Evolutionary conservation across 2,329 filamentous ascomycete genomes (phyloP), one percentile per base, ranked within the genome.

Genomic region (Epichloe glyceriae): DNA sequence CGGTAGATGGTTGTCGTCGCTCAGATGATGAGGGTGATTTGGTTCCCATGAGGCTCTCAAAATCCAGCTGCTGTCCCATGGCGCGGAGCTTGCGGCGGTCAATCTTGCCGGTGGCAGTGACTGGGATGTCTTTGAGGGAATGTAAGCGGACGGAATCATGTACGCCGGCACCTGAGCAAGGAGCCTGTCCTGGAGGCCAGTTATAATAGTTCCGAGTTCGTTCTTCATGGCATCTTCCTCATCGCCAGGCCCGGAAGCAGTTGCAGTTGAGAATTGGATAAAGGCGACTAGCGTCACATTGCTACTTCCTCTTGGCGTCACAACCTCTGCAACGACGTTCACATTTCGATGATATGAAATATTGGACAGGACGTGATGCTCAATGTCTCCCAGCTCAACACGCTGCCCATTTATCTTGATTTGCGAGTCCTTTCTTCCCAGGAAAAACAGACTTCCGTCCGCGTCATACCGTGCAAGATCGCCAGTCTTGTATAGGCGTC

Each of bases 341-440:
- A 30, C n/a, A 20, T 50, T 38, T 6, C 64, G 42, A 84, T 73
- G 53, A 84, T 73, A 20, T 6, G n/a, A 12, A 38, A 48, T 14
- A 47, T 33, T 39, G 30, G 37, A 5, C 14, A 15, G 49, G 11
- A 51, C 54, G 41, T 51, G 49, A 17, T 46, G 34, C 49, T 63
- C 58, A 4, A 62, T 53, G 8, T 63, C 60, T 15, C 56, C 55
- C 1, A 74, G 63, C 60, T 74, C 79, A 50, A 76, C 47, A 6
- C 57, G 56, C 33, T 71, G 77, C 26, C 80, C 79, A 35, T 70
- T 67, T 15, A 80, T 62, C 59, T 80, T 80, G 30, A 79, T 68
- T 58, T 63, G 61, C 5, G 49, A 52, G 56, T 79, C 76, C 55
- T 73, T 74, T 37, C 76, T 66, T 46, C 58, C 58, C 7, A 59